Evolutionary conservation across 129 eudicot species (phyloP).

Genomic region (Erigeron canadensis): DNA sequence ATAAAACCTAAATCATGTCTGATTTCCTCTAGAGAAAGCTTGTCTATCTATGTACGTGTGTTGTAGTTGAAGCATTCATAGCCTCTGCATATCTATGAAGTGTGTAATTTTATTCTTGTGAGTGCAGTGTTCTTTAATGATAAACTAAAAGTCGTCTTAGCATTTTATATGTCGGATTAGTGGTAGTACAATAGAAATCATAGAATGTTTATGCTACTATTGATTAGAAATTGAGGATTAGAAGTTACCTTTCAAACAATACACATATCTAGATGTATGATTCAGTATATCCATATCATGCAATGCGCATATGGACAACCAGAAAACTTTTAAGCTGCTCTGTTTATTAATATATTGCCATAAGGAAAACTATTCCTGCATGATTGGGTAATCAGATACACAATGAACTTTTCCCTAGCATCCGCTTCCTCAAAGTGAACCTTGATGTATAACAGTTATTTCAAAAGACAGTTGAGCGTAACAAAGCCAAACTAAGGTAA

Average conservation of each 20-base stretch:
- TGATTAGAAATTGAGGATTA: neutral
- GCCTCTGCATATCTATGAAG: constrained; percentile 26
- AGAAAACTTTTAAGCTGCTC: neutral
- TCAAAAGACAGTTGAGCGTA: neutral
- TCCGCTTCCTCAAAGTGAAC: neutral
- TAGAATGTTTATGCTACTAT: neutral
- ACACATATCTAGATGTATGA: too few relatives aligned
- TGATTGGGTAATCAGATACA: neutral
- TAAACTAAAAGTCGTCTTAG: neutral
- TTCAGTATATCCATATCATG: neutral
- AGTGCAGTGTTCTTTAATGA: neutral
- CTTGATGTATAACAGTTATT: neutral
- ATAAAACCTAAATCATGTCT: constrained; percentile 17
- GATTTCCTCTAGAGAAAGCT: constrained; percentile 19
- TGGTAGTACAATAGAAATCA: neutral
- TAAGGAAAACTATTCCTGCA: neutral
- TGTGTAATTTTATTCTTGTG: constrained; percentile 31
- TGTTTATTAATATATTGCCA: neutral
- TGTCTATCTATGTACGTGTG: constrained; percentile 19
- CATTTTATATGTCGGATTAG: neutral
- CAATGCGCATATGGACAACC: neutral
- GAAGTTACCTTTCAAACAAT: neutral
- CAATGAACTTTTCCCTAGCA: neutral
- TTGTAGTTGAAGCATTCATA: constrained; percentile 29
- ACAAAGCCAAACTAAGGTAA: neutral